Base-by-base conservation (phyloP, 176 grass and related monocot genomes). In the Alloteropsis semialata region DNA sequence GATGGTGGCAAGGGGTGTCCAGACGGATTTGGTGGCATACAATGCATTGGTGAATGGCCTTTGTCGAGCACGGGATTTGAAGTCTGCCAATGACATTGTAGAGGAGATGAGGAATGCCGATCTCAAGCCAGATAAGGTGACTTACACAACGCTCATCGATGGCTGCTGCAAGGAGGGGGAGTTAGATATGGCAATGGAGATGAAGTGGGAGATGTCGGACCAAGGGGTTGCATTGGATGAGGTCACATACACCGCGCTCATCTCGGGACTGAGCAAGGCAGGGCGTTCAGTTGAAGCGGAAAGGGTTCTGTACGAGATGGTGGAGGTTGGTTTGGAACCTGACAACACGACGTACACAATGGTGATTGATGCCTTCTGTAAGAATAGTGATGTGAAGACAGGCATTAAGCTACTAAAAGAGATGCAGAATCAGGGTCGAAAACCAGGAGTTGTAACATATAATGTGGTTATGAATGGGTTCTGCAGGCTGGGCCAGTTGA, bases 341-440 rank as follows among this genome's bases (percentile, higher is more conserved):
- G 85, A 94, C 53, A 69, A 85, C 65, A 82, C n/a, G 22, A 92
- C 92, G 12, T 97, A 88, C 81, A 97, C 92, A 14, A 92, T 97
- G 94, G 91, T 97, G 67, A 97, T 94, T 79, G 87, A 94, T 79
- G 94, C 94, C 50, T 85, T 97, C 36, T 92, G 94, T 87, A 90
- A 62, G 68, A 81, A 90, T 32, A 77, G 89, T 27, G 89, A 94
- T 5, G 85, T 97, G 59, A 92, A 92, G 86, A 85, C 59, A 73
- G 92, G 89, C 50, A 90, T 97, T 74, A 94, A 81, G 24, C 68
- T 92, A 75, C 75, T 94, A 65, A 92, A 89, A 79, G 89, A 97
- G 80, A 94, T 97, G 94, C 94, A 94, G 33, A 88, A 41, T 27
- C 92, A 79, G 77, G 87, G 89, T 83, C 48, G 49, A 54, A 94